A percentile compares a stretch with the other conserved stretches of the same genome.
phyloP scores from a whole-genome alignment of 2,329 filamentous ascomycete genomes.

The Tolypocladium cylindrosporum region DNA sequence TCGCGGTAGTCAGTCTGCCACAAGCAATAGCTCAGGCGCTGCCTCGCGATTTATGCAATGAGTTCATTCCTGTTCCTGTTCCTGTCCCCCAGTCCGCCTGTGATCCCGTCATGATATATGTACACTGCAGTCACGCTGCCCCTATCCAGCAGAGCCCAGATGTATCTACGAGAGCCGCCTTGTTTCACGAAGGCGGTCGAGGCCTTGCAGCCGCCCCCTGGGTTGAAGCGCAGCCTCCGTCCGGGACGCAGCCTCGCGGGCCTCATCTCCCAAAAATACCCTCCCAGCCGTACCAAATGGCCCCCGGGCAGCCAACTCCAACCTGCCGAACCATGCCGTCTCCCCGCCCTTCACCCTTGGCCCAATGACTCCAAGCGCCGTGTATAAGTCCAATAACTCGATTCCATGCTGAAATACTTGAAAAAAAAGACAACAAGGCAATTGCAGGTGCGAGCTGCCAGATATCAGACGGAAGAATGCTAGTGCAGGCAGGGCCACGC shows the following conservation, averaged over 20 bases:
- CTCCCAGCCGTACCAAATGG: background rate
- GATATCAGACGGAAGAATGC: slow-evolving; percentile 17
- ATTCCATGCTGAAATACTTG: slow-evolving; percentile 24
- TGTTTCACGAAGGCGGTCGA: background rate
- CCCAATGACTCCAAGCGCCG: slow-evolving; percentile 31
- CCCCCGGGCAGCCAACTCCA: slow-evolving; percentile 22
- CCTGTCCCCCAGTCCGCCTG: slow-evolving; percentile 15
- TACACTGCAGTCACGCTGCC: slow-evolving; percentile 26
- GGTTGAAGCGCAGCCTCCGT: background rate
- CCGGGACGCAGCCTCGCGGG: background rate
- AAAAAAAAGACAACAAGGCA: slow-evolving; percentile 22
- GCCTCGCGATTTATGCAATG: slow-evolving; percentile 12
- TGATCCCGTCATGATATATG: slow-evolving; percentile 29
- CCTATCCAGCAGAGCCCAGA: slow-evolving; percentile 11
- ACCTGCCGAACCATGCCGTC: slow-evolving; percentile 22
- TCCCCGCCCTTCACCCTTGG: slow-evolving; percentile 21
- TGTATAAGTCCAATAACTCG: slow-evolving; percentile 25
- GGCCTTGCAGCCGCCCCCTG: background rate
- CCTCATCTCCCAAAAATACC: background rate
- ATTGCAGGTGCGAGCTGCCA: slow-evolving; percentile 13
- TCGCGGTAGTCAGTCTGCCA: background rate
- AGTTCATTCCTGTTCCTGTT: slow-evolving; percentile 21
- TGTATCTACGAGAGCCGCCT: slow-evolving; percentile 1
- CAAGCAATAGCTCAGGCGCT: background rate
- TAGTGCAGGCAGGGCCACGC: background rate